phyloP scores from a whole-genome alignment of 2,329 filamentous ascomycete genomes.

The Phoma herbarum region DNA sequence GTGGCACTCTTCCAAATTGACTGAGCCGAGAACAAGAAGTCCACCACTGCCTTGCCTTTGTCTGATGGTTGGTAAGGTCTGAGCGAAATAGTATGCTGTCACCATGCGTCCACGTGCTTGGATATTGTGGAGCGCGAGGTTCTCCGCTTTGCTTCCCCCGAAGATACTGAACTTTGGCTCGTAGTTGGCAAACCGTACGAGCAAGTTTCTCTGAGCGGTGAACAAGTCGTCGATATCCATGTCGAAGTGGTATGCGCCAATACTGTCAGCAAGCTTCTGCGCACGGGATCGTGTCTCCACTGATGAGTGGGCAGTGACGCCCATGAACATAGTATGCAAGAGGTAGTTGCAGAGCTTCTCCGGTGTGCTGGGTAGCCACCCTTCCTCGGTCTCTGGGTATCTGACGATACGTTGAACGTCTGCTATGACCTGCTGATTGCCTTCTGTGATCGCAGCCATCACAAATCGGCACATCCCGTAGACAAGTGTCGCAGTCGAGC shows the following conservation, averaged over 20 bases:
- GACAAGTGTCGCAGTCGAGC: constrained; percentile 50
- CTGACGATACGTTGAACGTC: constrained; percentile 62
- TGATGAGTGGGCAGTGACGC: constrained; percentile 19
- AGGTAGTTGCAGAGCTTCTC: constrained; percentile 67
- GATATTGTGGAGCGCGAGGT: constrained; percentile 72
- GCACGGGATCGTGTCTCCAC: constrained; percentile 65
- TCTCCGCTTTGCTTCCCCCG: constrained; percentile 64
- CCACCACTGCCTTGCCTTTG: constrained; percentile 63
- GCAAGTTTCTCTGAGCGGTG: constrained; percentile 65
- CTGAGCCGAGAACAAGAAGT: constrained; percentile 73
- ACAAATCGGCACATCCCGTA: constrained; percentile 64
- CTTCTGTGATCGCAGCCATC: constrained; percentile 59
- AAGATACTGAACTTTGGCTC: constrained; percentile 65
- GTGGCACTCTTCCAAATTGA: constrained; percentile 64
- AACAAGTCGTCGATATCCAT: constrained; percentile 76
- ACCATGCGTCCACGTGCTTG: constrained; percentile 72
- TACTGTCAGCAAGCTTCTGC: constrained; percentile 65
- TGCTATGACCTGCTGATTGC: constrained; percentile 63
- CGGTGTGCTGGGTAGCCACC: constrained; percentile 64
- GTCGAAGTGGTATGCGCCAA: constrained; percentile 72
- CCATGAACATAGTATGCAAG: constrained; percentile 61
- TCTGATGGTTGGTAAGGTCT: constrained; percentile 68
- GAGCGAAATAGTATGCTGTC: constrained; percentile 68
- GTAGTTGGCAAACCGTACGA: constrained; percentile 56
- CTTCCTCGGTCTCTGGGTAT: constrained; percentile 55